Base-by-base conservation (phyloP, 768 basidiomycete species). In the Boletus subparvulus region DNA sequence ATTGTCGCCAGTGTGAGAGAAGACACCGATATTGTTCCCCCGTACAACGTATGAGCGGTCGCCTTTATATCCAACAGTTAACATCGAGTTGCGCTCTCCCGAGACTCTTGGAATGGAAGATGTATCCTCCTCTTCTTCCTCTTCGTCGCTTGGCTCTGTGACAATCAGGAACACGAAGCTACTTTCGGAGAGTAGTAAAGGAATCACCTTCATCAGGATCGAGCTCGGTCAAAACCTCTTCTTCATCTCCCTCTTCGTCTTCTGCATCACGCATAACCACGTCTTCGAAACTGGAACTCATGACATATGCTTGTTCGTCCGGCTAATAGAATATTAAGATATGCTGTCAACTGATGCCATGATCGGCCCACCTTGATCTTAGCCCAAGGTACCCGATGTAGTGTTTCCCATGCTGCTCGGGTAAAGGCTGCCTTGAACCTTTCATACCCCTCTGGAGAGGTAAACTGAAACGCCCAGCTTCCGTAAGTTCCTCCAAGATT, bases 11-110 rank as follows among this genome's bases (percentile, higher is more conserved):
- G 83, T 79, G 65, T 90, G 90, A 54, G 82, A 86, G 77, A 95
- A 97, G 26, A 94, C 91, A 16, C 93, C 93, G 50, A 97, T 94
- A 66, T 88, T 92, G 73, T 85, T 89, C 40, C 94, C 95, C 44
- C 94, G 86, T 36, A 93, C 87, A 55, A 98, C 94, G 66, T 92
- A 97, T 12, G 94, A 93, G 30, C 95, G 81, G 65, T 97, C 94
- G 57, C 94, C 92, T 74, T 92, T 94, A 80, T 97, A 95, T 12
- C 96, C 96, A 40, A 98, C 87, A 4, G 91, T 92, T 37, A 98
- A 81, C 60, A 93, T 90, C 6, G 91, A 90, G 71, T 98, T 98
- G 58, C 80, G 80, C 32, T 86, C 87, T 28, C 87, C 87, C 40
- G 79, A 77, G 16, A 74, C 61, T 44, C 77, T 73, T 11, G 73